Percentiles rank a stretch among this genome's conserved stretches.
Conservation (phyloP, 2,329 filamentous ascomycete species). For the Cryphonectria parasitica region DNA sequence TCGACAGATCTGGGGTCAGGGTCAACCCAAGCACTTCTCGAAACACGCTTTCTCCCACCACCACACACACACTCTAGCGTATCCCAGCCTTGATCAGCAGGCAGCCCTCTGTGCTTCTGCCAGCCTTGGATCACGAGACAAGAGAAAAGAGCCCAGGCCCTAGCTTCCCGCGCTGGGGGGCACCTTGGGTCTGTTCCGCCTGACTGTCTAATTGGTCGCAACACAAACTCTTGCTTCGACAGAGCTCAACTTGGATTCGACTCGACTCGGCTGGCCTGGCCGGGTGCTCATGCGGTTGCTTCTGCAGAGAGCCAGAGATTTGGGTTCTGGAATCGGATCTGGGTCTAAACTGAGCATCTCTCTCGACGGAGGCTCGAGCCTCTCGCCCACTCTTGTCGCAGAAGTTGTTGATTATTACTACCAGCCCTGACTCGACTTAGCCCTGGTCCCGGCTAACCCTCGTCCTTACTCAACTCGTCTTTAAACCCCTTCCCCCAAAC, state of each 20-base stretch:
- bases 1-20: conserved; percentile 22
- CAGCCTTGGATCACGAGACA: neutral
- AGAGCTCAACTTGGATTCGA: neutral
- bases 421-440: conserved; percentile 4
- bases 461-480: conserved; percentile 7
- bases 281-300: conserved; percentile 7
- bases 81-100: neutral
- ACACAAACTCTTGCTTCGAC: neutral
- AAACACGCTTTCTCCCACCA: conserved; percentile 25
- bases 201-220: neutral
- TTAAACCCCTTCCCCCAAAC: conserved; percentile 1
- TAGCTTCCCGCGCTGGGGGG: neutral
- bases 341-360: neutral
- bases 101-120: neutral
- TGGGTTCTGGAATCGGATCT: conserved; percentile 10
- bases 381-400: conserved; percentile 4
- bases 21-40: conserved; percentile 28
- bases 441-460: conserved; percentile 13
- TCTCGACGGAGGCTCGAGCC: neutral
- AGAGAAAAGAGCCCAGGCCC: neutral
- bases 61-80: neutral
- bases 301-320: neutral
- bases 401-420: conserved; percentile 3
- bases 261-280: conserved; percentile 16
- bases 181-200: neutral